Conservation (phyloP, 345 rosid species). For the Salix koriyanagi region DNA sequence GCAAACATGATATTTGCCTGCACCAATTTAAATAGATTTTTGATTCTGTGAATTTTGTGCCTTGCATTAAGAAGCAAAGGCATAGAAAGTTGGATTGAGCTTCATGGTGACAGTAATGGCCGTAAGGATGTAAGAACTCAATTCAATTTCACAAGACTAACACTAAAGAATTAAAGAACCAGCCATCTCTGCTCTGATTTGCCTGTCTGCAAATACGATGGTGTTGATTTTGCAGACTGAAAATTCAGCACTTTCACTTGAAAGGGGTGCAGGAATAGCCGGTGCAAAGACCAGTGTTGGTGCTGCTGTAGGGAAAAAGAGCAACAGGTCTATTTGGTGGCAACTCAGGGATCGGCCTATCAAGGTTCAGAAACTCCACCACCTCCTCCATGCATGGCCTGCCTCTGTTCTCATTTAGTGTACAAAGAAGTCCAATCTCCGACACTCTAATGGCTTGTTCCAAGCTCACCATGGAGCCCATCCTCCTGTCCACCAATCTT, state of each 20-base stretch:
- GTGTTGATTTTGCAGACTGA: neutral
- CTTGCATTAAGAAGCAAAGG: too few species aligned
- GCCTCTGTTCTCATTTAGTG: conserved; percentile 43
- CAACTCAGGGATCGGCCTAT: conserved; percentile 29
- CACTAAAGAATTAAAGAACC: neutral
- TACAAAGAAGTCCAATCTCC: conserved; percentile 41
- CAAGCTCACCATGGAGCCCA: conserved; percentile 41
- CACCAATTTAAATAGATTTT: neutral
- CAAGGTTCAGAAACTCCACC: conserved; percentile 27
- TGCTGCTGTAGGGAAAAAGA: conserved; percentile 44
- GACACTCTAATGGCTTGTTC: conserved; percentile 39
- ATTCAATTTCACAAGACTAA: neutral
- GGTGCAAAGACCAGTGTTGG: conserved; percentile 27
- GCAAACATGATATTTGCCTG: neutral
- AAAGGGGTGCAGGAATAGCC: conserved; percentile 40
- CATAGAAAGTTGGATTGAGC: too few species aligned
- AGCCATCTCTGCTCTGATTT: neutral
- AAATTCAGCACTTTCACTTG: conserved; percentile 18
- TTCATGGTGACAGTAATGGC: too few species aligned
- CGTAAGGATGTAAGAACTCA: too few species aligned
- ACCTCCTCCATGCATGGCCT: conserved; percentile 42
- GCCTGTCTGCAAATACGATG: neutral
- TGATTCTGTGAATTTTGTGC: too few species aligned
- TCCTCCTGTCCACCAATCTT: conserved; percentile 40
- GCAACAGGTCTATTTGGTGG: conserved; percentile 36